Base-by-base conservation (phyloP, 1,284 basidiomycete genomes). In the Vanrija humicola region DNA sequence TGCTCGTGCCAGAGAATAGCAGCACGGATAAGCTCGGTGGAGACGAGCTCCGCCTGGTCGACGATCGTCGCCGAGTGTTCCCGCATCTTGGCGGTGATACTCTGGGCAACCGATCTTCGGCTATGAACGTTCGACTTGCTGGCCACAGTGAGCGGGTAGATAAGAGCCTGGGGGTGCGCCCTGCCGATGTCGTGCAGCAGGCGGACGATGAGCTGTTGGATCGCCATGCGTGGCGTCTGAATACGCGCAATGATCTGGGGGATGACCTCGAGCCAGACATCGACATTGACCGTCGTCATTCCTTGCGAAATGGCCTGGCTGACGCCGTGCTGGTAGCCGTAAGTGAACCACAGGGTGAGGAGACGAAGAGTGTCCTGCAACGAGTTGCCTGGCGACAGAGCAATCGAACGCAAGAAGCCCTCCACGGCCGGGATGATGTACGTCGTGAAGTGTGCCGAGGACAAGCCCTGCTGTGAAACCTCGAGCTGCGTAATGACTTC, bases 1-100 rank as follows among this genome's bases (percentile, higher is more conserved):
- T 96, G 82, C 75, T 99, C 96, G 69, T 98, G 94, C 96, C 96
- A 99, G 18, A 99, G 80, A 61, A 99, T 98, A 3, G 96, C 96
- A 4, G 98, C 92, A 15, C 96, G 87, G 64, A 98, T 98, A 29
- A 99, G 83, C 74, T 99, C 96, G 46, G 90, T 87, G 73, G 90
- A 90, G 70, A 99, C 92, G 18, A 97, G 76, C 52, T 89, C 79
- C 14, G 96, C 96, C 79, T 98, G 95, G 62, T 89, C 88, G 45
- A 98, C 95, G 42, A 98, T 89, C 2, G 79, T 78, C 4, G 86
- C 84, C 68, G 90, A 93, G 75, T 98, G 95, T 64, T 97, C 93
- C 61, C 85, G 82, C 89, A 99, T 95, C 56, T 88, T 86, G 61
- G 91, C 85, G 86, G 97, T 95, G 71, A 98, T 97, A 25, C 80